Base-by-base conservation (phyloP, 805 yeast species). In the Starmerella potacharoeniae region DNA sequence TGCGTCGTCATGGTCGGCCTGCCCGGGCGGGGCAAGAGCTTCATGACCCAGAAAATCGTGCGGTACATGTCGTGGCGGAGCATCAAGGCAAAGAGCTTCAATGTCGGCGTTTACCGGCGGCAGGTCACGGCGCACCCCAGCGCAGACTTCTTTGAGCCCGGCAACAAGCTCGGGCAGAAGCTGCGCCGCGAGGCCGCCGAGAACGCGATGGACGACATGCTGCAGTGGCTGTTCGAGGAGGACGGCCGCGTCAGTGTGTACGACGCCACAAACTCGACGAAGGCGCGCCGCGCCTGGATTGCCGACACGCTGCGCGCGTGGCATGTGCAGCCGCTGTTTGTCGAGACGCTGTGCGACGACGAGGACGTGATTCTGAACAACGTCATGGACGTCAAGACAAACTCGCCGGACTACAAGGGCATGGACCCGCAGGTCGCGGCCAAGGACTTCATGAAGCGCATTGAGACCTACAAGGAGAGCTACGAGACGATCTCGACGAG, bases 1-100 rank as follows among this genome's bases (percentile, higher is more conserved):
- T 64, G 67, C 55, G 64, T 64, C 39, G 55, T 64, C 35, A 63
- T 64, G 76, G 76, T 73, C 48, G 76, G 76, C n/a, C 53, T 55
- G 33, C 97, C 97, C 0, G 97, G 97, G 0, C 75, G 97, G 53
- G 98, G 98, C 3, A 93, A 93, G 69, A 85, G 96, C 3, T 82
- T 89, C 69, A 91, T 93, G 59, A 89, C 97, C 3, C 95, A 89
- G 67, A 93, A 91, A 68, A 84, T 93, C 53, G 95, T 91, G 35
- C 77, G 97, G 48, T 93, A 91, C 66, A 75, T 93, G 53, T 81
- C 89, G 36, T 93, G 98, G 98, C 76, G 91, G 41, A 84, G 95
- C 2, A 85, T 93, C 55, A 80, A 79, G 57, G 86, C 96, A 31
- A 83, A 82, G 66, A 84, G 89, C 55, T 93, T 93, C 72, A 89